Evolutionary conservation across 805 yeast genomes (phyloP).

Genomic region (Yamadazyma tumulicola): DNA sequence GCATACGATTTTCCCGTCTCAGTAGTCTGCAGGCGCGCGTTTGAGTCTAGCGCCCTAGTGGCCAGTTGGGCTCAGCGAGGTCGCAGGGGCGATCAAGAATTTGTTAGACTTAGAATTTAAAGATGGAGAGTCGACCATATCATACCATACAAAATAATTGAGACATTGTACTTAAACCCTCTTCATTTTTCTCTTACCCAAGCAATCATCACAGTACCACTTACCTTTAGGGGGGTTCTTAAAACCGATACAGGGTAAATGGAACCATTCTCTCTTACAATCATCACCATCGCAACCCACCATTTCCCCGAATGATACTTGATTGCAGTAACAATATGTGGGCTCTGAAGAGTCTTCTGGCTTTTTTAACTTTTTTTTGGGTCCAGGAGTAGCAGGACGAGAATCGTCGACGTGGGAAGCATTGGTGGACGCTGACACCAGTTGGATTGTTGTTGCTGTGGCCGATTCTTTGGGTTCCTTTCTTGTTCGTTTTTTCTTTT

Average conservation of each 20-base stretch:
- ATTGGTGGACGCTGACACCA: conserved; percentile 1
- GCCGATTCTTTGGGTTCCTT: conserved; percentile 6
- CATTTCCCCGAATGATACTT: conserved; percentile 97
- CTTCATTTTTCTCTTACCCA: conserved; percentile 24
- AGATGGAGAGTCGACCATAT: not conserved
- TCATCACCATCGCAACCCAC: conserved; percentile 96
- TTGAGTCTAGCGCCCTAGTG: too few species aligned
- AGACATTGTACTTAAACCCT: conserved; percentile 1
- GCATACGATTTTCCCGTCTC: too few species aligned
- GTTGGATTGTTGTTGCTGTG: not conserved
- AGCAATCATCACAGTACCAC: conserved; percentile 46
- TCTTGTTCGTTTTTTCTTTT: conserved; percentile 13
- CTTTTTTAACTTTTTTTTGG: conserved; percentile 18
- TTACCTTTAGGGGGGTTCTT: conserved; percentile 72
- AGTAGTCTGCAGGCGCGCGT: too few species aligned
- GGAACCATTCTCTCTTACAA: conserved; percentile 94
- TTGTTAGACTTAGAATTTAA: not conserved
- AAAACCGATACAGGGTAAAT: conserved; percentile 86
- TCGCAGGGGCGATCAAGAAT: too few species aligned
- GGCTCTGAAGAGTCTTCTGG: conserved; percentile 52
- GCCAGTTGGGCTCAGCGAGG: too few species aligned
- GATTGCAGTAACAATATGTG: conserved; percentile 92
- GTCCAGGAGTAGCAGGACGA: conserved; percentile 16
- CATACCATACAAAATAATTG: not conserved
- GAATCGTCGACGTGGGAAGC: conserved; percentile 11